phyloP scores from a whole-genome alignment of 1,284 basidiomycete species.

The Microbotryomycetes sp. region DNA sequence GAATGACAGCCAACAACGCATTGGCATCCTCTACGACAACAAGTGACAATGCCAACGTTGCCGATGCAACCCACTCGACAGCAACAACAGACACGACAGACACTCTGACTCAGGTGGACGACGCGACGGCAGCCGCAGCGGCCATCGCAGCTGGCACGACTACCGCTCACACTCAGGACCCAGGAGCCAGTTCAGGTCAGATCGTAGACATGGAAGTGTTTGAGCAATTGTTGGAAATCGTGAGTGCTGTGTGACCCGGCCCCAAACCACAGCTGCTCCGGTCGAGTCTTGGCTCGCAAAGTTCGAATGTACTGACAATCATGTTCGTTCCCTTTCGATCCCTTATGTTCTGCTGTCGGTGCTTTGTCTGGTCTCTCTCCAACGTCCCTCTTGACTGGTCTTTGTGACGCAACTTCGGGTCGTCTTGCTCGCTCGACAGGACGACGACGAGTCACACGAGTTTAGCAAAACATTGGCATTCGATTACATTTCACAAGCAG shows the following conservation, averaged over 20 bases:
- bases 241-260: conserved; percentile 7
- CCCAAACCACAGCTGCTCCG: not conserved
- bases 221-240: conserved; percentile 44
- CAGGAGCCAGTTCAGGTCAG: not conserved
- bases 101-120: no score
- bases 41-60: no score
- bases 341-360: not conserved
- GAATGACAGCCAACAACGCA: no score
- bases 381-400: not conserved
- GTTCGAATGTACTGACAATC: not conserved
- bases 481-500: conserved; percentile 46
- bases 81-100: no score
- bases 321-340: not conserved
- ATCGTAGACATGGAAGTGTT: conserved; percentile 46
- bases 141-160: not conserved
- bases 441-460: conserved; percentile 45
- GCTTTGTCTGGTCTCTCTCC: not conserved
- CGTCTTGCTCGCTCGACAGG: conserved; percentile 26
- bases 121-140: not conserved
- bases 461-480: conserved; percentile 44
- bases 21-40: no score
- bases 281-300: not conserved
- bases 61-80: no score
- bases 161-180: not conserved
- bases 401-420: not conserved